These are phyloP conservation scores for Actinomortierella wolfii DNA, from an alignment of 371 early-diverging fungal genomes.

Conservation along the genomic window DNA sequence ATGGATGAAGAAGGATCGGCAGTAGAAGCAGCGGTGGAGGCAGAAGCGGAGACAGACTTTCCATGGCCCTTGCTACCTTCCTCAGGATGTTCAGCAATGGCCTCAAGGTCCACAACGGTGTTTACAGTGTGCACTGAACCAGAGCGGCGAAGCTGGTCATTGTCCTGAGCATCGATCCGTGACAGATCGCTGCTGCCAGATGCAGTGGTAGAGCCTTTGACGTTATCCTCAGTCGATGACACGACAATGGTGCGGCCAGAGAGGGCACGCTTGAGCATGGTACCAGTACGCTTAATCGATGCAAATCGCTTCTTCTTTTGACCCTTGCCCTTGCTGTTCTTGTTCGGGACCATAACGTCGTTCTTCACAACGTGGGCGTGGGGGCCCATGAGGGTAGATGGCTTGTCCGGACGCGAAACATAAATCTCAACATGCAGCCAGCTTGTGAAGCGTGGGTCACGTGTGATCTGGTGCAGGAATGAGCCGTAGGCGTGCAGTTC, in stretches of 20 bases:
- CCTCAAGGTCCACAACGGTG: conserved; percentile 28
- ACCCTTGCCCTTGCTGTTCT: conserved; percentile 10
- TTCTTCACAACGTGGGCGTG: conserved; percentile 45
- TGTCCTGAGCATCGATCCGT: conserved; percentile 8
- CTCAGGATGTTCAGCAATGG: conserved; percentile 26
- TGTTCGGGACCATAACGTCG: conserved; percentile 35
- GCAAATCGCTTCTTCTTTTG: conserved; percentile 34
- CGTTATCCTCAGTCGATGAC: conserved; percentile 4
- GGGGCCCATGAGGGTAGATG: conserved; percentile 36
- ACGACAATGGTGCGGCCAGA: conserved; percentile 41
- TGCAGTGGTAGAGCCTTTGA: too few relatives aligned
- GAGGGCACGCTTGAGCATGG: conserved; percentile 36
- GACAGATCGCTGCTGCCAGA: too few relatives aligned
- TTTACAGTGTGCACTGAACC: conserved; percentile 37
- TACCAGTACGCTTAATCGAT: conserved; percentile 23
- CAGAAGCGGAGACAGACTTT: conserved; percentile 3
- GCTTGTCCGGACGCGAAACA: conserved; percentile 43
- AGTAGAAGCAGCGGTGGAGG: neutral
- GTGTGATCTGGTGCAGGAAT: conserved; percentile 39
- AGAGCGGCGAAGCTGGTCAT: conserved; percentile 17
- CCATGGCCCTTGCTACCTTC: conserved; percentile 1
- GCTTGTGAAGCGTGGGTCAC: conserved; percentile 40
- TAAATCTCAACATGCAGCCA: conserved; percentile 39
- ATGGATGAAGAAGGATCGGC: conserved; percentile 6
- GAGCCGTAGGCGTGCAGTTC: conserved; percentile 42